Evolutionary conservation across 768 basidiomycete species (phyloP), one percentile per base, ranked within the genome.

Genomic region (Mycena filopes): DNA sequence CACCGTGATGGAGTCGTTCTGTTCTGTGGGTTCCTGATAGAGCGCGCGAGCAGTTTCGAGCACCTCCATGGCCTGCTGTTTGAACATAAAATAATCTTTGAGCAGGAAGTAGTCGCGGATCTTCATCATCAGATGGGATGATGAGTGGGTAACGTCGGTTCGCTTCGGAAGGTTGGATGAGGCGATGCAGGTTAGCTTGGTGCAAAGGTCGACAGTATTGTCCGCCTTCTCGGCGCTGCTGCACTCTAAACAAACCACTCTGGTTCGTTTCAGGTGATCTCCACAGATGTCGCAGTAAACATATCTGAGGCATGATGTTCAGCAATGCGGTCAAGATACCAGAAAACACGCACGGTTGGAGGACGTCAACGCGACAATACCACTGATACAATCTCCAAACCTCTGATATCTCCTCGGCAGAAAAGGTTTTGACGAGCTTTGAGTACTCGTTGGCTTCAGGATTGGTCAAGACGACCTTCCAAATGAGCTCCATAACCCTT

Each of bases 241-340:
- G 54, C 65, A 66, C 1, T 66, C 65, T 18, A 66, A 21, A 25
- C 65, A 66, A 21, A 66, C 47, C 0, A 66, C 47, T 15, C 65
- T 46, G 4, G 65, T 60, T 29, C 54, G 45, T 1, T 5, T 5
- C 20, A 66, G 21, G 2, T 1, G 11, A n/a, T 11, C 23, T 0
- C 20, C 28, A 23, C 65, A 66, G 20, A 40, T 33, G 36, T 60
- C 58, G 53, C 65, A 66, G 8, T 29, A 21, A 16, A 2, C 3
- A 2, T 10, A 11, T 15, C 36, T 36, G 36, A 2, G 10, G 36
- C 36, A n/a, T n/a, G 36, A 11, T 36, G 36, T 10, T 36, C 4
- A 36, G 36, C 15, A 2, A 36, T 11, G 5, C 10, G 15, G 15
- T 5, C 15, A 15, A 4, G 2, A 10, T 11, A 15, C 36, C 36